A percentile compares a stretch with the other conserved stretches of the same genome.
phyloP scores from a whole-genome alignment of 352 stramenopile species.

The Blastocystis sp. region DNA sequence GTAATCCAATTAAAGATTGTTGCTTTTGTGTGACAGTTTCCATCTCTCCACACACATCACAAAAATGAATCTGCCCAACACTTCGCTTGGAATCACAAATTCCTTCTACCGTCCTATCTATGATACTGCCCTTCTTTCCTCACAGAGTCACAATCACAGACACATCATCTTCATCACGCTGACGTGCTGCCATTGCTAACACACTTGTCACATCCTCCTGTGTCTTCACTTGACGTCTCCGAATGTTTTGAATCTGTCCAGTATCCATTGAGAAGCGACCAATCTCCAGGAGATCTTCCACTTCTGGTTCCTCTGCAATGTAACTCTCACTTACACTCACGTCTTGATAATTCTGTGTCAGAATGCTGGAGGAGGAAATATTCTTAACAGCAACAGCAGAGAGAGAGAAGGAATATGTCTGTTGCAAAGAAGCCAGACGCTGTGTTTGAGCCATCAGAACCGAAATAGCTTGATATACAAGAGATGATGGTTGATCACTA shows the following conservation, averaged over 20 bases:
- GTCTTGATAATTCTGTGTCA: background rate
- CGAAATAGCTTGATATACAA: background rate
- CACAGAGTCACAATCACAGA: constrained; percentile 18
- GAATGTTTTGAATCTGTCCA: background rate
- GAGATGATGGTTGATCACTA: background rate
- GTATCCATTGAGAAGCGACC: constrained; percentile 23
- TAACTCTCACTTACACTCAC: constrained; percentile 5
- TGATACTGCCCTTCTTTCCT: background rate
- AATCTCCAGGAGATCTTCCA: constrained; percentile 34
- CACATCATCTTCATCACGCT: background rate
- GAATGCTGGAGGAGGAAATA: background rate
- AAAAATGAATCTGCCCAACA: constrained; percentile 31
- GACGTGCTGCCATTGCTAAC: background rate
- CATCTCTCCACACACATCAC: background rate
- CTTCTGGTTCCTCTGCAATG: background rate
- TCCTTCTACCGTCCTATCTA: constrained; percentile 11
- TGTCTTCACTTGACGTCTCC: background rate
- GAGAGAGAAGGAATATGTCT: constrained; percentile 13
- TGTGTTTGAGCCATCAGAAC: background rate
- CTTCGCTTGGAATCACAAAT: background rate
- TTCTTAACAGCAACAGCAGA: background rate
- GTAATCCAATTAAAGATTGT: background rate
- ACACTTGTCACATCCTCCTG: constrained; percentile 13
- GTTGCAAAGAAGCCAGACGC: constrained; percentile 6
- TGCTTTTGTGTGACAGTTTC: background rate